Conservation (phyloP, 306 rosid species). For the Vigna hirtella region DNA sequence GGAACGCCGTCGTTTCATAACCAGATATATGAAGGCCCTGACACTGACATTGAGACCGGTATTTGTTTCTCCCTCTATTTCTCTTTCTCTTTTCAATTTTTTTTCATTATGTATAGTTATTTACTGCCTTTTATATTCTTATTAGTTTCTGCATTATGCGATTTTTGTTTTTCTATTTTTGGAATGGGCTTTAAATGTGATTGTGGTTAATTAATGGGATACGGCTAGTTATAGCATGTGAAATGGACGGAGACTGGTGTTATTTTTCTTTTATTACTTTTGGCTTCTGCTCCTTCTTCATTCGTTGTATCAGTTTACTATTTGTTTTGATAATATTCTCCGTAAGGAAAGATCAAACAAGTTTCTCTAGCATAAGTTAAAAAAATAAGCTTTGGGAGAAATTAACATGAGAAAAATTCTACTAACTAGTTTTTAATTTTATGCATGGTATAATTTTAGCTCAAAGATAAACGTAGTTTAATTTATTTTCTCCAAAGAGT, state of each 20-base stretch:
- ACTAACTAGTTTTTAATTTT: too few relatives aligned
- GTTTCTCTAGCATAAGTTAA: background rate
- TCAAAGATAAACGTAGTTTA: background rate
- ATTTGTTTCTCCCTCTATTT: background rate
- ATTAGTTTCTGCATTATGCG: constrained; percentile 5
- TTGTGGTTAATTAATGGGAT: background rate
- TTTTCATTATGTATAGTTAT: background rate
- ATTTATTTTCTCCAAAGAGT: background rate
- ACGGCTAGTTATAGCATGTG: background rate
- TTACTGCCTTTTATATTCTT: background rate
- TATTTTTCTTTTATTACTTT: background rate
- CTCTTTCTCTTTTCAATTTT: background rate
- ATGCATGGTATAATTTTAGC: background rate
- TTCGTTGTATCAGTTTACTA: background rate
- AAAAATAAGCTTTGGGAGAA: background rate
- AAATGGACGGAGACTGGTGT: background rate
- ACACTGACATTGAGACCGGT: constrained; percentile 98
- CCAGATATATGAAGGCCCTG: constrained; percentile 98
- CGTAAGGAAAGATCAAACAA: background rate
- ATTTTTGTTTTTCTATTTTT: background rate
- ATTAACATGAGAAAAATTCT: background rate
- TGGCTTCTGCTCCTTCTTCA: background rate
- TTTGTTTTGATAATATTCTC: background rate
- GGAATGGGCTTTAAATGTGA: constrained; percentile 7
- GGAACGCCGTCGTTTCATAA: constrained; percentile 72